Conservation (phyloP, 306 rosid species). For the Quercus ilex region DNA sequence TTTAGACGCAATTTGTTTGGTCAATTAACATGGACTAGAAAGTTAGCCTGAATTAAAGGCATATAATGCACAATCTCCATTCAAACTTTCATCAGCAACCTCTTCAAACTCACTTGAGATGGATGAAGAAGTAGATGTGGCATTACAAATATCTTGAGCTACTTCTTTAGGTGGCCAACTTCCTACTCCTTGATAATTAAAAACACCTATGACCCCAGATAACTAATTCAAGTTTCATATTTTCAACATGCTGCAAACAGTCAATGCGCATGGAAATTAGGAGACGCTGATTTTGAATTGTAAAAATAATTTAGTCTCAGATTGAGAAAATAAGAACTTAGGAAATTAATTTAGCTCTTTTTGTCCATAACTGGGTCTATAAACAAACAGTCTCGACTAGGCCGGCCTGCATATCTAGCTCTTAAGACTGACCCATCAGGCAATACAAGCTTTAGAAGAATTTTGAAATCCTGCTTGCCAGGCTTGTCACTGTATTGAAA, state of each 20-base stretch:
- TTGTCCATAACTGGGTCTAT: slow-evolving; percentile 61
- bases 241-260: slow-evolving; percentile 50
- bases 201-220: slow-evolving; percentile 55
- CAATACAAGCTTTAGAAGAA: slow-evolving; percentile 57
- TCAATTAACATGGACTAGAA: too few relatives aligned
- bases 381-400: slow-evolving; percentile 72
- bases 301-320: background rate
- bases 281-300: background rate
- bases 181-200: slow-evolving; percentile 79
- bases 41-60: too few relatives aligned
- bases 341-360: slow-evolving; percentile 30
- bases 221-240: slow-evolving; percentile 70
- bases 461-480: slow-evolving; percentile 58
- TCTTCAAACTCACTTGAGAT: slow-evolving; percentile 46
- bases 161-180: slow-evolving; percentile 53
- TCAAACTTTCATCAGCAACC: slow-evolving; percentile 63
- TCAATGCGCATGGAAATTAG: background rate
- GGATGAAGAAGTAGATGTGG: slow-evolving; percentile 5
- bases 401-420: slow-evolving; percentile 64
- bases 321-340: background rate
- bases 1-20: too few relatives aligned
- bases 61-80: slow-evolving; percentile 38
- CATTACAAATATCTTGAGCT: slow-evolving; percentile 4
- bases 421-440: slow-evolving; percentile 70
- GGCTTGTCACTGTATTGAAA: slow-evolving; percentile 58